Percentiles rank a stretch among this genome's conserved stretches.
phyloP scores from a whole-genome alignment of 2,329 filamentous ascomycete species.

The Ophiosphaerella narmari region DNA sequence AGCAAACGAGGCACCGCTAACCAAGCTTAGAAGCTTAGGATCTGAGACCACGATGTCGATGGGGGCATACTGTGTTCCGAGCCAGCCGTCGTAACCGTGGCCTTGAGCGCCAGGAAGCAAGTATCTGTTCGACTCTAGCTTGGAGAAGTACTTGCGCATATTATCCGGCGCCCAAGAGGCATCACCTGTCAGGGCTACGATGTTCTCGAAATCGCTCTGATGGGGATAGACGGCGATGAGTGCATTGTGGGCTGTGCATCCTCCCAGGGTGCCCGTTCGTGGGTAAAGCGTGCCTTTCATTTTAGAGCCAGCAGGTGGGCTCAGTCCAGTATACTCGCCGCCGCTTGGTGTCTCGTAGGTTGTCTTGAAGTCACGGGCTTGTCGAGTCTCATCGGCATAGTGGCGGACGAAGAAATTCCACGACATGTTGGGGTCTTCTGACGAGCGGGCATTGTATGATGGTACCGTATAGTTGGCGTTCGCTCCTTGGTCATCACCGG shows the following conservation, averaged over 20 bases:
- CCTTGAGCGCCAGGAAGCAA: constrained; percentile 49
- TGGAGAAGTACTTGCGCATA: constrained; percentile 64
- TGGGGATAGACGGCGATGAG: constrained; percentile 64
- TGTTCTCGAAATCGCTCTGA: constrained; percentile 63
- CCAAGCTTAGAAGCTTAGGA: constrained; percentile 57
- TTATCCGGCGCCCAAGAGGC: constrained; percentile 61
- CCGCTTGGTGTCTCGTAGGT: constrained; percentile 54
- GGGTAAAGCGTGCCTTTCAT: constrained; percentile 63
- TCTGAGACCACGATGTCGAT: constrained; percentile 59
- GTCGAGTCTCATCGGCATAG: constrained; percentile 59
- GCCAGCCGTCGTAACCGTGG: constrained; percentile 64
- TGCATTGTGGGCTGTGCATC: constrained; percentile 67
- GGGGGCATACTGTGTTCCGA: constrained; percentile 57
- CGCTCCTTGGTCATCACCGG: constrained; percentile 62
- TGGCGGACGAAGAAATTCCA: constrained; percentile 71
- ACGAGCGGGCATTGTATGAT: constrained; percentile 58
- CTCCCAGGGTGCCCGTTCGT: constrained; percentile 61
- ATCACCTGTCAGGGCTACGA: constrained; percentile 64
- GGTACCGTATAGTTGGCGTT: constrained; percentile 60
- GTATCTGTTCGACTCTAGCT: constrained; percentile 61
- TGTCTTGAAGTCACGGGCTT: constrained; percentile 63
- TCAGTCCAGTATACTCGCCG: constrained; percentile 53
- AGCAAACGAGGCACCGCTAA: constrained; percentile 58
- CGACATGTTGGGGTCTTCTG: constrained; percentile 59
- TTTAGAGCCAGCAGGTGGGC: constrained; percentile 58